Percentiles rank a stretch among this genome's conserved stretches.
Conservation (phyloP, 2,329 filamentous ascomycete genomes). For the Trichoderma sp. region DNA sequence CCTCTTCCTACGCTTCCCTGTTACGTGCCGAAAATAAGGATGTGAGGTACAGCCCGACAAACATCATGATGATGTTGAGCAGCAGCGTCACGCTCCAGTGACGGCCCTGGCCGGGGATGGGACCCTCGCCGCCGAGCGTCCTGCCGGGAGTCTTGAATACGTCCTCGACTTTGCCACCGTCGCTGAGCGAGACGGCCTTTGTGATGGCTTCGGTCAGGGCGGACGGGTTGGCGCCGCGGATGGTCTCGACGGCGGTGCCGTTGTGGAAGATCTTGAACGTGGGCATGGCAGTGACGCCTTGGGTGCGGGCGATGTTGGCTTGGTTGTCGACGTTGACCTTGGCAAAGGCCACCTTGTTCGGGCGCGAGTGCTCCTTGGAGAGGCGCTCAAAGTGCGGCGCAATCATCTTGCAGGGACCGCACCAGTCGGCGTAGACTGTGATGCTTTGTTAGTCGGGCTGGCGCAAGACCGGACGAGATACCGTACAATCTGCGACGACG, state of each 20-base stretch:
- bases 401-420: constrained; percentile 89
- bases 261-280: constrained; percentile 91
- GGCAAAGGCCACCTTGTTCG: constrained; percentile 81
- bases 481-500: constrained; percentile 86
- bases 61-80: constrained; percentile 45
- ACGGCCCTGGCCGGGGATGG: constrained; percentile 26
- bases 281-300: constrained; percentile 84
- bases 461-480: constrained; percentile 1
- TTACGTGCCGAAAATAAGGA: constrained; percentile 61
- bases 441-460: constrained; percentile 30
- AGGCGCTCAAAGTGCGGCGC: constrained; percentile 87
- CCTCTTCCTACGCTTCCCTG: constrained; percentile 19
- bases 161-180: constrained; percentile 45
- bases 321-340: constrained; percentile 91
- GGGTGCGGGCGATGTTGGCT: constrained; percentile 71
- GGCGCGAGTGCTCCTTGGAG: constrained; percentile 74
- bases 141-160: constrained; percentile 58
- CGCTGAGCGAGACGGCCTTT: constrained; percentile 61
- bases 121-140: constrained; percentile 52
- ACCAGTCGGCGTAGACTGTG: constrained; percentile 93
- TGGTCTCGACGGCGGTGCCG: constrained; percentile 70
- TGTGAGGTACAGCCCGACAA: constrained; percentile 60
- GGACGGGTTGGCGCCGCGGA: constrained; percentile 78
- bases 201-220: constrained; percentile 76
- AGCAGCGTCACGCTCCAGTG: constrained; percentile 44